Base-by-base conservation (phyloP, 2,329 filamentous ascomycete species). In the Colletotrichum caudatum region DNA sequence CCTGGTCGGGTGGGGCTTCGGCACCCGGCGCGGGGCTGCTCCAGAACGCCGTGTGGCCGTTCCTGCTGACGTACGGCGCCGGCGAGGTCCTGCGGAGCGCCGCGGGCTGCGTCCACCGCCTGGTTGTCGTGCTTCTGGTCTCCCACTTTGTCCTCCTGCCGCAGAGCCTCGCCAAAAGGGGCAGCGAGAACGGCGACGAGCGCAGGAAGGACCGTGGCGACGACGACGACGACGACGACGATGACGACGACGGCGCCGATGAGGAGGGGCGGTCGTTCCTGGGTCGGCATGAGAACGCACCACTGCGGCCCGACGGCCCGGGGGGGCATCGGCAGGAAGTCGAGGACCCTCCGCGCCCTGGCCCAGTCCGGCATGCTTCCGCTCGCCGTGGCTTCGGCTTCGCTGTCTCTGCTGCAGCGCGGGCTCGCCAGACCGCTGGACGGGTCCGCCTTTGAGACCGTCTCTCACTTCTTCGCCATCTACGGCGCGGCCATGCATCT, bases 1-100 rank as follows among this genome's bases (percentile, higher is more conserved):
- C 0, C 72, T 82, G 23, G 76, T 76, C 2, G 81, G 81, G 39
- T 82, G 81, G 81, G 81, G 79, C 53, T 71, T 80, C 1, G 80
- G 80, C 1, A 76, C 77, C 77, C 6, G 81, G 80, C 16, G 74
- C 76, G 0, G 81, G 78, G 0, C 72, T 75, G 12, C 66, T 80
- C 8, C 74, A 78, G 23, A 76, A 76, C 44, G 77, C 79, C 14
- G 74, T 77, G 18, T 65, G 78, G 37, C 80, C 80, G 0, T 79
- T 79, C 58, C 18, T 78, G 1, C 26, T 81, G 14, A 80, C 80
- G 0, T 73, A 78, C 26, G 73, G 76, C 64, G 66, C 78, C 64
- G 74, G 77, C 11, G 71, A 74, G 0, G 76, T 78, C 20, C 65
- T 81, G 29, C 75, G 80, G 9, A 74, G 73, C 56, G 76, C 76